A percentile compares a stretch with the other conserved stretches of the same genome.
Conservation (phyloP, 345 rosid species). For the Eucalyptus cloeziana region DNA sequence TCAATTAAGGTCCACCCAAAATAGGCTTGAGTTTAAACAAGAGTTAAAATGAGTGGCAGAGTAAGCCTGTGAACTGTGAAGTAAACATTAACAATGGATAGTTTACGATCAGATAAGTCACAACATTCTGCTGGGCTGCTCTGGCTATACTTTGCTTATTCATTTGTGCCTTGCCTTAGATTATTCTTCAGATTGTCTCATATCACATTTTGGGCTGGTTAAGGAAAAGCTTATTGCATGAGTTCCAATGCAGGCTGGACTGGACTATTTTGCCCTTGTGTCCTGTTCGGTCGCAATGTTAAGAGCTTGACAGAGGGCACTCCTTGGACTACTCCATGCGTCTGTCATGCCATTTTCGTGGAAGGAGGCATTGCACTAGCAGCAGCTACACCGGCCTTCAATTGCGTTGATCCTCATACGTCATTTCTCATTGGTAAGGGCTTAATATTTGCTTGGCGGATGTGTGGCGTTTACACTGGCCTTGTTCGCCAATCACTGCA, state of each 20-base stretch:
- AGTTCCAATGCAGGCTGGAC: conserved; percentile 49
- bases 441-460: too few species aligned
- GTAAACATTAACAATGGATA: not conserved
- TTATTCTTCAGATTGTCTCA: not conserved
- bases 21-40: too few species aligned
- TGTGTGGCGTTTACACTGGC: too few species aligned
- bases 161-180: not conserved
- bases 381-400: conserved; percentile 2
- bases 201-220: not conserved
- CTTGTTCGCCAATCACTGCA: too few species aligned
- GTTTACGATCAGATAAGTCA: not conserved
- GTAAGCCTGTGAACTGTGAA: not conserved
- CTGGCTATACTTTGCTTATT: not conserved
- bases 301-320: conserved; percentile 72
- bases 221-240: not conserved
- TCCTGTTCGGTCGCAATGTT: conserved; percentile 74
- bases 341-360: conserved; percentile 68
- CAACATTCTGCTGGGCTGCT: not conserved
- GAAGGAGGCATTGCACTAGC: conserved; percentile 83
- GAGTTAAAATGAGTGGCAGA: not conserved
- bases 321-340: conserved; percentile 73
- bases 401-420: too few species aligned
- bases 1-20: too few species aligned
- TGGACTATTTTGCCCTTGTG: conserved; percentile 86
- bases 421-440: too few species aligned